Evolutionary conservation across 495 filamentous ascomycete species (phyloP).

Genomic region (Talaromyces borbonicus): DNA sequence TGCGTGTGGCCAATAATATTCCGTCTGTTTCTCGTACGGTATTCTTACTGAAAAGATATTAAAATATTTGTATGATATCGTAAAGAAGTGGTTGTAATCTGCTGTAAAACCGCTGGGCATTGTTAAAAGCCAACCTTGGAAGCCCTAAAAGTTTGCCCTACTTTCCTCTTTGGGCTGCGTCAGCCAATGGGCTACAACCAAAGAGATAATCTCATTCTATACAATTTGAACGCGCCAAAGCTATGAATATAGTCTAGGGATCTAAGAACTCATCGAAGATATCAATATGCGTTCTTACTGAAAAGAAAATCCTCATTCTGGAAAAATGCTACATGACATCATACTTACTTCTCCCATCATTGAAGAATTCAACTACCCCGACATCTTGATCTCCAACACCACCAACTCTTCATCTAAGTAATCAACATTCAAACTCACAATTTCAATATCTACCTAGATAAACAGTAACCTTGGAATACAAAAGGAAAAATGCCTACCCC

Average conservation of each 20-base stretch:
- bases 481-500: slow-evolving; percentile 4
- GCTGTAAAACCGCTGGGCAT: neutral
- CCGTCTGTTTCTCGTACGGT: too few relatives aligned
- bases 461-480: neutral
- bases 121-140: neutral
- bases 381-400: neutral
- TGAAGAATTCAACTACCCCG: neutral
- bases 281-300: neutral
- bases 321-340: slow-evolving; percentile 2
- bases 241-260: neutral
- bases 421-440: neutral
- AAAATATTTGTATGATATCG: neutral
- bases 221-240: too few relatives aligned
- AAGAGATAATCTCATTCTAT: too few relatives aligned
- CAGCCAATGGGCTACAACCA: too few relatives aligned
- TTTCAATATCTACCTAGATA: neutral
- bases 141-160: slow-evolving; percentile 3
- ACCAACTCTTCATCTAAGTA: neutral
- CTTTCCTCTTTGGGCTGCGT: neutral
- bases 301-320: neutral
- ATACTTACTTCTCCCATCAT: neutral
- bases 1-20: neutral
- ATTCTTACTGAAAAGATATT: too few relatives aligned
- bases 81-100: neutral
- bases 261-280: neutral